Conservation (phyloP, 208 protist species). For the Leishmania braziliensis region DNA sequence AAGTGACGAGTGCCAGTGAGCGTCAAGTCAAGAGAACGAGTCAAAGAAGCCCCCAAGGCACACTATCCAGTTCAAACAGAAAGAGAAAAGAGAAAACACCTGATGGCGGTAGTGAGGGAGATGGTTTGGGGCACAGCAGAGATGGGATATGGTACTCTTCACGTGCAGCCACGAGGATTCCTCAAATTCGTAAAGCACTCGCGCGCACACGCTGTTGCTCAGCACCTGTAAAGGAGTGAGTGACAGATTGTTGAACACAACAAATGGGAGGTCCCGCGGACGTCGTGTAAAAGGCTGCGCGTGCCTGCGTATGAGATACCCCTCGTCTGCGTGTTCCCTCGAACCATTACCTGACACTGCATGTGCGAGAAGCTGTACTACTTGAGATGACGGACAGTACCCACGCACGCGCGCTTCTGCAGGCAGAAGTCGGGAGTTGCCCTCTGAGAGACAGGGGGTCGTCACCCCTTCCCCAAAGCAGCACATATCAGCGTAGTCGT, state of each 20-base stretch:
- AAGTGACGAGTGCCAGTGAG: neutral
- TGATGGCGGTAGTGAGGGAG: neutral
- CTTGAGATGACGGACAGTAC: neutral
- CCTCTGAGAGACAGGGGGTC: neutral
- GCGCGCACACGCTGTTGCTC: neutral
- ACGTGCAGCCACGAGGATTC: neutral
- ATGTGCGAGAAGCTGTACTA: neutral
- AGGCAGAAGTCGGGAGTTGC: neutral
- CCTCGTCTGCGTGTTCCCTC: neutral
- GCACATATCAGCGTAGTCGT: neutral
- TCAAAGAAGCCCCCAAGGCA: neutral
- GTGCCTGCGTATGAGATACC: neutral
- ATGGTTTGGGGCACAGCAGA: neutral
- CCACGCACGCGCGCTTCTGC: neutral
- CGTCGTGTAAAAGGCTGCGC: neutral
- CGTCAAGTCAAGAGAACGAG: neutral
- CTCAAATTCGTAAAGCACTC: neutral
- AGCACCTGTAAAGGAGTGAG: neutral
- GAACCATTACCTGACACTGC: neutral
- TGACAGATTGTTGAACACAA: neutral
- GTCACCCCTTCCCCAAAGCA: neutral
- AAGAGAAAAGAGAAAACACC: neutral
- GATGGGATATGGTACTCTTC: neutral
- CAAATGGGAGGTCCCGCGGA: neutral
- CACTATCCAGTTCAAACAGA: neutral